phyloP scores from a whole-genome alignment of 106 monocot genomes.

The Acorus gramineus region DNA sequence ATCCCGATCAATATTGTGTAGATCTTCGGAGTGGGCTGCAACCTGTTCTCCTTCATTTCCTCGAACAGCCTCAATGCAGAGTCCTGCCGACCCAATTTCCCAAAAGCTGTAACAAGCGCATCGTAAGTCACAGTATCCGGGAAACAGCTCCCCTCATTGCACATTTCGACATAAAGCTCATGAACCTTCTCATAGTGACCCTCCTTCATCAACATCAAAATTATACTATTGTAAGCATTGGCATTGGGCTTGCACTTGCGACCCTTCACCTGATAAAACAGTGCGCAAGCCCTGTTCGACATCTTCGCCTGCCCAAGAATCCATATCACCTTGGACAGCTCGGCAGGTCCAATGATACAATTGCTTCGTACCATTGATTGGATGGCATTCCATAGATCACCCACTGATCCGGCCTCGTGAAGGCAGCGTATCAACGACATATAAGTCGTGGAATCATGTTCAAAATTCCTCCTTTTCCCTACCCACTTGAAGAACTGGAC shows the following conservation, averaged over 20 bases:
- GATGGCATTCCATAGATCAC: constrained; percentile 75
- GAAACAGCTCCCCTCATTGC: constrained; percentile 61
- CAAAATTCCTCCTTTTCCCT: constrained; percentile 44
- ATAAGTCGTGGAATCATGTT: constrained; percentile 72
- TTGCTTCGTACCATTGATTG: constrained; percentile 60
- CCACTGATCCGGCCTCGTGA: constrained; percentile 39
- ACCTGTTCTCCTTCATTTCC: constrained; percentile 81
- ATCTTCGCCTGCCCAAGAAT: constrained; percentile 77
- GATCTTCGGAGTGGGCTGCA: constrained; percentile 83
- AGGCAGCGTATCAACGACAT: constrained; percentile 72
- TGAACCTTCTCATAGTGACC: constrained; percentile 89
- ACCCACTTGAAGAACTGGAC: constrained; percentile 83
- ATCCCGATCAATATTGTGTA: constrained; percentile 72
- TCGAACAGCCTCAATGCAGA: constrained; percentile 69
- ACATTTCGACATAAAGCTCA: constrained; percentile 92
- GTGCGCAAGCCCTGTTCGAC: constrained; percentile 64
- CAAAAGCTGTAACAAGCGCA: constrained; percentile 55
- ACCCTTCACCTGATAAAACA: constrained; percentile 82
- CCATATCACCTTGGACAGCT: constrained; percentile 55
- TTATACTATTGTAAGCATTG: constrained; percentile 68
- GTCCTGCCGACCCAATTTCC: constrained; percentile 52
- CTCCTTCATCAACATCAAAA: constrained; percentile 68
- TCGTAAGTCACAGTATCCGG: constrained; percentile 81
- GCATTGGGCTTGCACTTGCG: constrained; percentile 61
- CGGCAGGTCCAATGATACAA: constrained; percentile 42